Percentiles rank a stretch among this genome's conserved stretches.
phyloP scores from a whole-genome alignment of 202 grass and related monocot species.

The Tripidium arundinaceum region DNA sequence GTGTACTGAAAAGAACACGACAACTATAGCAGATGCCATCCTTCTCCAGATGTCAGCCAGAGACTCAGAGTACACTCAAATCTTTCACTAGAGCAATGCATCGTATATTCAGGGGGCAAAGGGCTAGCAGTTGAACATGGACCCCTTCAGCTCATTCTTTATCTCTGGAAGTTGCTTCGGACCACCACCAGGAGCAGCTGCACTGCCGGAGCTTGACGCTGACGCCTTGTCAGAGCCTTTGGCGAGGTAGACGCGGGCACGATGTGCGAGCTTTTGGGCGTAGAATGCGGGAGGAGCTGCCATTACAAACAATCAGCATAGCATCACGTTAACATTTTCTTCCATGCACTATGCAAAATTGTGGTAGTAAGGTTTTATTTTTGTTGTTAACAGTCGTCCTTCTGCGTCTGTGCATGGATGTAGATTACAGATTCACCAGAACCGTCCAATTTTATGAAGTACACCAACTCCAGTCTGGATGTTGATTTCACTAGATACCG shows the following conservation, averaged over 20 bases:
- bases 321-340: not conserved
- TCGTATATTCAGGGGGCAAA: not conserved
- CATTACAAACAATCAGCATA: not conserved
- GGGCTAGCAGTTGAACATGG: constrained; percentile 12
- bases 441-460: not conserved
- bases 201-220: not conserved
- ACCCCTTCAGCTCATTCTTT: not conserved
- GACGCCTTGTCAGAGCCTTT: not conserved
- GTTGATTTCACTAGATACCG: not conserved
- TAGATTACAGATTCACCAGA: not conserved
- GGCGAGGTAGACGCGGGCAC: not conserved
- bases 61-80: not conserved
- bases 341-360: not conserved
- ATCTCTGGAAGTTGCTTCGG: not conserved
- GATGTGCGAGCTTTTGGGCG: not conserved
- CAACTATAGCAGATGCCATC: not conserved
- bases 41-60: not conserved
- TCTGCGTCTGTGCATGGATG: not conserved
- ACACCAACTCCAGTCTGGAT: not conserved
- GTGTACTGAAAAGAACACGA: not conserved
- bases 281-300: not conserved
- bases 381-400: not conserved
- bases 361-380: not conserved
- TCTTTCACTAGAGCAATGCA: not conserved
- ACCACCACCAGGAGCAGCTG: not conserved